phyloP scores from a whole-genome alignment of 176 grass and related monocot species.

The Carex pumila region DNA sequence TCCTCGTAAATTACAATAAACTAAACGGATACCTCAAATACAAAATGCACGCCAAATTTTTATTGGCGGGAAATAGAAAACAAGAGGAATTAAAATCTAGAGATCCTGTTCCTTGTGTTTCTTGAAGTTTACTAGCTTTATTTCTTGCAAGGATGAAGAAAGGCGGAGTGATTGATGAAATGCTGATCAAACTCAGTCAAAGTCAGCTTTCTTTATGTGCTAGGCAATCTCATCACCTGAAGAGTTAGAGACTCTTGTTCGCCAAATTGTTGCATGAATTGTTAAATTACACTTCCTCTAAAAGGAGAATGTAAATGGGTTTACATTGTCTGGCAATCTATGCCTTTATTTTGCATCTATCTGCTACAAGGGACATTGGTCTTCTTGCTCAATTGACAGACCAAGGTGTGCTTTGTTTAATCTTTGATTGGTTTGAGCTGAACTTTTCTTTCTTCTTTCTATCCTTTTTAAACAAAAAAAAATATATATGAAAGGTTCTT shows the following conservation, averaged over 20 bases:
- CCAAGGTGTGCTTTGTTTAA: not conserved
- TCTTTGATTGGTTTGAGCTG: not conserved
- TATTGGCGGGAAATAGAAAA: too few relatives aligned
- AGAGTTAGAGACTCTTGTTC: not conserved
- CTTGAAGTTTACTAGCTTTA: not conserved
- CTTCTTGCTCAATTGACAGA: conserved; percentile 6
- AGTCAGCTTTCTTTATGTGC: not conserved
- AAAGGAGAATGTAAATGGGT: conserved; percentile 7
- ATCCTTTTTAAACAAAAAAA: not conserved
- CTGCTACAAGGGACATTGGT: not conserved
- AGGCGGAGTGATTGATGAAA: conserved; percentile 8
- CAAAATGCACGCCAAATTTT: not conserved
- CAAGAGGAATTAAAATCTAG: not conserved
- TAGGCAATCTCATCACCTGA: not conserved
- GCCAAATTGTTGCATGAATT: not conserved
- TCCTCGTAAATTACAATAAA: not conserved
- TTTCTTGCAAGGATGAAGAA: not conserved
- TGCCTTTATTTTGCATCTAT: conserved; percentile 7
- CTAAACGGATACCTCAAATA: not conserved
- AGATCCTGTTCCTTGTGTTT: not conserved
- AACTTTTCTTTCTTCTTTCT: not conserved
- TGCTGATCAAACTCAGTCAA: not conserved
- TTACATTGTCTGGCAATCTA: not conserved
- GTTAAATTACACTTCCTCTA: not conserved
- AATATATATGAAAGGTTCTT: not conserved